These are phyloP conservation scores for Colletotrichum caudatum DNA, from an alignment of 2,329 filamentous ascomycete genomes.

Conservation along the genomic window DNA sequence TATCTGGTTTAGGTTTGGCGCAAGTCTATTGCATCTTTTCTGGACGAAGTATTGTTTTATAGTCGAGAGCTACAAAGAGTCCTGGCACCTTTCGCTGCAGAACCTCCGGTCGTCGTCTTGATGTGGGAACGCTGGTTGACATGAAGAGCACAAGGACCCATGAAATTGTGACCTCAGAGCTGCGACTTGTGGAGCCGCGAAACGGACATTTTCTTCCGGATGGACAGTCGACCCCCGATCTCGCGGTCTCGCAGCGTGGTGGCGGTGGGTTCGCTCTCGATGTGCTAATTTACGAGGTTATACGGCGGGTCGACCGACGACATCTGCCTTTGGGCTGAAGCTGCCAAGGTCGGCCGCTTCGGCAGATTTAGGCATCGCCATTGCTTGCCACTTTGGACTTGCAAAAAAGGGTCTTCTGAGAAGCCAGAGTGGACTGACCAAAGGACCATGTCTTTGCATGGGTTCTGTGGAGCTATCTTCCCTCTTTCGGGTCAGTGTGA, in stretches of 20 bases:
- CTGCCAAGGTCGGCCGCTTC: not conserved
- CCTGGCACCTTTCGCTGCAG: not conserved
- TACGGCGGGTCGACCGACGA: slow-evolving; percentile 12
- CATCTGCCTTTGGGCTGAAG: slow-evolving; percentile 2
- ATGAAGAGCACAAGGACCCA: slow-evolving; percentile 8
- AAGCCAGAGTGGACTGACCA: not conserved
- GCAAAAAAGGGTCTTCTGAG: not conserved
- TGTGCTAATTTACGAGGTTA: slow-evolving; percentile 1
- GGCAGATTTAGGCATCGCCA: not conserved
- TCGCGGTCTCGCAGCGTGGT: not conserved
- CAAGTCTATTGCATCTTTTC: not conserved
- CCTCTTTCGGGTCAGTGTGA: not conserved
- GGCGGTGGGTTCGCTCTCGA: not conserved
- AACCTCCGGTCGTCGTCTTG: not conserved
- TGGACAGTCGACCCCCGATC: not conserved
- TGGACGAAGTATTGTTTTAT: not conserved
- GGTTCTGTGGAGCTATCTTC: not conserved
- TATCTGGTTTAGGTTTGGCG: too few species aligned
- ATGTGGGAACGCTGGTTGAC: slow-evolving; percentile 5
- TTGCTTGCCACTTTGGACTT: not conserved
- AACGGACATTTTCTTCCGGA: slow-evolving; percentile 27
- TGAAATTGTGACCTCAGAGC: not conserved
- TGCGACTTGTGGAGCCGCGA: not conserved
- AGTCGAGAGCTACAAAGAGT: not conserved
- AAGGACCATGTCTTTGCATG: too few species aligned